Conservation (phyloP, 495 filamentous ascomycete genomes). For the Stereocaulon alpinum region DNA sequence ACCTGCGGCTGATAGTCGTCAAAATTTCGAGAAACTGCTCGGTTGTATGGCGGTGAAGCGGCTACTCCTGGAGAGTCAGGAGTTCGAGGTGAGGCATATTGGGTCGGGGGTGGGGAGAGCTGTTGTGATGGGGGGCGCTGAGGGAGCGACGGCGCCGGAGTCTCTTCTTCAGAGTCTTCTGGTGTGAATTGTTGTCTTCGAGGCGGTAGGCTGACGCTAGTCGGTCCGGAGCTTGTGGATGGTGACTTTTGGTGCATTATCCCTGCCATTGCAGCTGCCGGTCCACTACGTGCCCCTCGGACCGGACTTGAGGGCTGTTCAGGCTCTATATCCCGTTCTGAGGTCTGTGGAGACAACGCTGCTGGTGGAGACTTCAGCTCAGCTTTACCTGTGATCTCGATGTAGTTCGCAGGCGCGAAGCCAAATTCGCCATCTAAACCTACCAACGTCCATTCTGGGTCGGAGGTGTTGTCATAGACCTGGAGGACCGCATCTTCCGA, state of each 20-base stretch:
- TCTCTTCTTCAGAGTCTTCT: conserved; percentile 51
- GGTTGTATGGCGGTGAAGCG: conserved; percentile 50
- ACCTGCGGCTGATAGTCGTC: conserved; percentile 29
- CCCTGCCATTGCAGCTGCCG: conserved; percentile 60
- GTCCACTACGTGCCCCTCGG: conserved; percentile 41
- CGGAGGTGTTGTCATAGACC: conserved; percentile 75
- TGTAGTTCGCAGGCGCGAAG: conserved; percentile 96
- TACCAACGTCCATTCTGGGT: conserved; percentile 95
- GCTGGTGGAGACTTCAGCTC: conserved; percentile 22
- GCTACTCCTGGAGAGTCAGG: conserved; percentile 36
- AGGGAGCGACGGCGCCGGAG: conserved; percentile 58
- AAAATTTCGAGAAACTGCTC: conserved; percentile 36
- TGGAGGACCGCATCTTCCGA: conserved; percentile 74
- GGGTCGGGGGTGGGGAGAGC: conserved; percentile 40
- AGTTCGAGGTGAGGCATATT: conserved; percentile 38
- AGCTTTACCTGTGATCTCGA: conserved; percentile 46
- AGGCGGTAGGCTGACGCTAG: conserved; percentile 31
- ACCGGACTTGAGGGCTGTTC: conserved; percentile 18
- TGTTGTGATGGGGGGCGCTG: conserved; percentile 55
- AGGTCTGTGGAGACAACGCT: conserved; percentile 19
- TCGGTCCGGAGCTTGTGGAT: conserved; percentile 34
- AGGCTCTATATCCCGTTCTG: conserved; percentile 12
- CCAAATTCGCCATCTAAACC: conserved; percentile 78
- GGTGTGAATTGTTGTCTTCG: conserved; percentile 45
- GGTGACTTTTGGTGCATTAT: conserved; percentile 50